A percentile compares a stretch with the other conserved stretches of the same genome.
These are phyloP conservation scores for Pulicaria dysenterica DNA, from an alignment of 129 eudicot genomes.

Conservation along the genomic window DNA sequence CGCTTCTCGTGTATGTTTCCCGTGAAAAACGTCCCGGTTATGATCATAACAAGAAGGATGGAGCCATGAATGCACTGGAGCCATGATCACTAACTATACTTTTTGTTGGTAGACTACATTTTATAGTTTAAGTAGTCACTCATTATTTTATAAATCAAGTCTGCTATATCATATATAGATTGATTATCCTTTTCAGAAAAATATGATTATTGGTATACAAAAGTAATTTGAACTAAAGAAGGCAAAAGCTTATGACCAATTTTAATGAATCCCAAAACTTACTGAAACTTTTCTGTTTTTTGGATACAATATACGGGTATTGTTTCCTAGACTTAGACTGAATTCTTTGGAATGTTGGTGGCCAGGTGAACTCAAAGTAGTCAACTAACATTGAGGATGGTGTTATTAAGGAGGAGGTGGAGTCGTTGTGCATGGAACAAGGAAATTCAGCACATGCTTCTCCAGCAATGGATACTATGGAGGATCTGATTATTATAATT, in stretches of 20 bases:
- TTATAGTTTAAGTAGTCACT: background rate
- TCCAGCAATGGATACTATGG: too few relatives aligned
- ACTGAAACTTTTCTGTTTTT: background rate
- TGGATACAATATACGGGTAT: background rate
- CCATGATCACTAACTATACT: too few relatives aligned
- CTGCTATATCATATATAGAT: background rate
- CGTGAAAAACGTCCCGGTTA: slow-evolving; percentile 77
- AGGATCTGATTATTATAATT: too few relatives aligned
- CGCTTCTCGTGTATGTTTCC: slow-evolving; percentile 63
- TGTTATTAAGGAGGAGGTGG: slow-evolving; percentile 62
- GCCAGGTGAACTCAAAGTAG: background rate
- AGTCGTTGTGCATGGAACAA: slow-evolving; percentile 75
- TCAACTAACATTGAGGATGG: slow-evolving; percentile 27
- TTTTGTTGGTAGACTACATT: background rate
- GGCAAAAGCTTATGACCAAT: too few relatives aligned
- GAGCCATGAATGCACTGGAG: slow-evolving; percentile 76
- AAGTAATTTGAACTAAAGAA: background rate
- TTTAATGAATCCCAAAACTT: background rate
- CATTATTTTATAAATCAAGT: background rate
- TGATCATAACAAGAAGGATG: slow-evolving; percentile 78
- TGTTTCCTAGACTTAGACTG: background rate
- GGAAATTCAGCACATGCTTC: too few relatives aligned
- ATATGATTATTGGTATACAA: background rate
- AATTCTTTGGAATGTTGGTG: background rate
- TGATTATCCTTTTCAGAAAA: background rate